Evolutionary conservation across 176 grass and related monocot genomes (phyloP).

Genomic region (Rhipidocladum racemiflorum): DNA sequence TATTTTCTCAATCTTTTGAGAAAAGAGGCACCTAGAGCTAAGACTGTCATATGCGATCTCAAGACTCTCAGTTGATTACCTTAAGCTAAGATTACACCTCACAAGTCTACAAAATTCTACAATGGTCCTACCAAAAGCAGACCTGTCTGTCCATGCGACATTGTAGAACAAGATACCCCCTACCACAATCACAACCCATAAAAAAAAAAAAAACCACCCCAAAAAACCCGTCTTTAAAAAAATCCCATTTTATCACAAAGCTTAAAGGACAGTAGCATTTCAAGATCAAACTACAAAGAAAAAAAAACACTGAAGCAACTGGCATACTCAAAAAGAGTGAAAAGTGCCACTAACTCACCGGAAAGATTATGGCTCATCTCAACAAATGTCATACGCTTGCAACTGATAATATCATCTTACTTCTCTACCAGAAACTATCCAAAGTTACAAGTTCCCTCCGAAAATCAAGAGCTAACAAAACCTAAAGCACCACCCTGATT

Average conservation of each 20-base stretch:
- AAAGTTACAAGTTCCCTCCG: not conserved
- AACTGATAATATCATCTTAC: not conserved
- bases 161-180: slow-evolving; percentile 8
- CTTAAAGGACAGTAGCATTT: not conserved
- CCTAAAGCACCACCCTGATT: not conserved
- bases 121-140: not conserved
- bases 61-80: not conserved
- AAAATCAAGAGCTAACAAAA: not conserved
- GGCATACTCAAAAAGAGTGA: not conserved
- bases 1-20: not conserved
- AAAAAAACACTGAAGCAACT: not conserved
- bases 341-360: not conserved
- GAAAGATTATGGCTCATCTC: not conserved
- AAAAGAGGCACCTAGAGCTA: not conserved
- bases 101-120: not conserved
- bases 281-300: not conserved
- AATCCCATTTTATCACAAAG: not conserved
- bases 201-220: not conserved
- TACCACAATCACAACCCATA: not conserved
- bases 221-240: not conserved
- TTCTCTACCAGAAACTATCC: slow-evolving; percentile 14
- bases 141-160: not conserved
- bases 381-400: not conserved
- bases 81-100: not conserved
- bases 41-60: not conserved